phyloP scores from a whole-genome alignment of 2,329 filamentous ascomycete species.

The Zymoseptoria ardabiliae region DNA sequence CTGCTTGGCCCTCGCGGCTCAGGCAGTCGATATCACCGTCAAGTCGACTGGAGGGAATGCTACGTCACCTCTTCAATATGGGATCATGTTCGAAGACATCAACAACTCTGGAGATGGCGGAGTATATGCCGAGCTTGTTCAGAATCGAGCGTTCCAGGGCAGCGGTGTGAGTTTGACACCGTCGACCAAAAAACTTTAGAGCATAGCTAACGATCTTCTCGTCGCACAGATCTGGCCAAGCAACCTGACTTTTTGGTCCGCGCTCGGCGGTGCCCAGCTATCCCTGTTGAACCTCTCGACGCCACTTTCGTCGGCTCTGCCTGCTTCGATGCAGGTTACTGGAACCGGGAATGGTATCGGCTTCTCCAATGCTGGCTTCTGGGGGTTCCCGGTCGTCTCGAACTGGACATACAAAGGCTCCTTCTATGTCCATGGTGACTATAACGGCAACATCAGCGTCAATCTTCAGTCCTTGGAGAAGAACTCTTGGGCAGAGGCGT shows the following conservation, averaged over 20 bases:
- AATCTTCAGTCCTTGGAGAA: constrained; percentile 11
- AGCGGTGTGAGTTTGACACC: constrained; percentile 25
- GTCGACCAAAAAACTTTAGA: background rate
- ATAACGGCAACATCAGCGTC: constrained; percentile 25
- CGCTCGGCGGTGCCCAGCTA: constrained; percentile 44
- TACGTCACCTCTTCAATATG: constrained; percentile 11
- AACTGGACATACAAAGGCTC: constrained; percentile 28
- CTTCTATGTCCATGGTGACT: constrained; percentile 29
- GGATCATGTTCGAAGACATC: constrained; percentile 21
- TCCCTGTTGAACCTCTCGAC: constrained; percentile 42
- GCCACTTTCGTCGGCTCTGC: constrained; percentile 48
- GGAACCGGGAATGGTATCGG: constrained; percentile 26
- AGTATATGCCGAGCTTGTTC: constrained; percentile 63
- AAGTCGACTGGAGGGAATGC: constrained; percentile 14
- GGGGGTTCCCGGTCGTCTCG: constrained; percentile 35
- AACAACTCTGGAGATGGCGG: constrained; percentile 62
- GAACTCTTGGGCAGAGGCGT: constrained; percentile 21
- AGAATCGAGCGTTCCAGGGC: constrained; percentile 63
- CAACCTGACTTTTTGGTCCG: constrained; percentile 41
- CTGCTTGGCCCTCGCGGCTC: background rate
- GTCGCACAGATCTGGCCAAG: constrained; percentile 33
- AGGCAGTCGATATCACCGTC: constrained; percentile 8
- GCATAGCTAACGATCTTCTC: constrained; percentile 25
- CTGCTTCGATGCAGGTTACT: constrained; percentile 42
- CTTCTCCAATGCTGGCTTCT: constrained; percentile 39